A percentile compares a stretch with the other conserved stretches of the same genome.
Evolutionary conservation across 2,329 filamentous ascomycete genomes (phyloP).

Genomic region (Penicillium capsulatum): DNA sequence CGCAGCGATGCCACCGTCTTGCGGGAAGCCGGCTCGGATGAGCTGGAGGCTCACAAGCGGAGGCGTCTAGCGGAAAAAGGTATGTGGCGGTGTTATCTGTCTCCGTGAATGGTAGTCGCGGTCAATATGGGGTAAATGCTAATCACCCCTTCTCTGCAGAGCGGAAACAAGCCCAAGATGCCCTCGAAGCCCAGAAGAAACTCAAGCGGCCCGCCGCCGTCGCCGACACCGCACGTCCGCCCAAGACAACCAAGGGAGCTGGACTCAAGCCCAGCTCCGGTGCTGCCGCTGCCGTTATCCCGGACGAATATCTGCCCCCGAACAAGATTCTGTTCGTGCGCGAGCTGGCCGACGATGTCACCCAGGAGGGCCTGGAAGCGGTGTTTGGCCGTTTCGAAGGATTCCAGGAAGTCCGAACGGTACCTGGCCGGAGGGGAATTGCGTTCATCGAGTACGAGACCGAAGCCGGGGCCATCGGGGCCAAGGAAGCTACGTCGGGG

Average conservation of each 20-base stretch:
- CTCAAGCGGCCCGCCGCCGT: constrained; percentile 61
- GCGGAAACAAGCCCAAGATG: constrained; percentile 76
- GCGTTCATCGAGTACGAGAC: constrained; percentile 96
- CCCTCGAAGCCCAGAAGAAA: constrained; percentile 71
- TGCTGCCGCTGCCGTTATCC: constrained; percentile 67
- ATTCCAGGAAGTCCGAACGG: constrained; percentile 86
- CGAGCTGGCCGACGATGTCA: constrained; percentile 83
- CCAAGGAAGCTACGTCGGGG: constrained; percentile 87
- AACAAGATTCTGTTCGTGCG: constrained; percentile 96
- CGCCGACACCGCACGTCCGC: constrained; percentile 52
- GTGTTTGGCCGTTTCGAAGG: constrained; percentile 89
- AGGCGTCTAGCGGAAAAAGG: constrained; percentile 85
- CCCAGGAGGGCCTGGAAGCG: constrained; percentile 70
- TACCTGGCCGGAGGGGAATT: constrained; percentile 80
- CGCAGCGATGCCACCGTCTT: constrained; percentile 84
- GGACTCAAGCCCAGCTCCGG: constrained; percentile 74
- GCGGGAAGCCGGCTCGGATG: constrained; percentile 67
- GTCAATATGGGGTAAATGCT: no score
- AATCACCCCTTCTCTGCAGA: no score
- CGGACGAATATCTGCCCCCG: constrained; percentile 96
- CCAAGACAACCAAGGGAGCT: constrained; percentile 65
- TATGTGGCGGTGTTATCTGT: constrained; percentile 35
- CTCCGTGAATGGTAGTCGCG: background rate
- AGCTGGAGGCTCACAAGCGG: constrained; percentile 81
- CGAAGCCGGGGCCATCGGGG: constrained; percentile 82